Evolutionary conservation across 1,139 yeast species (phyloP).

Genomic region (Debaryomyces coudertii): DNA sequence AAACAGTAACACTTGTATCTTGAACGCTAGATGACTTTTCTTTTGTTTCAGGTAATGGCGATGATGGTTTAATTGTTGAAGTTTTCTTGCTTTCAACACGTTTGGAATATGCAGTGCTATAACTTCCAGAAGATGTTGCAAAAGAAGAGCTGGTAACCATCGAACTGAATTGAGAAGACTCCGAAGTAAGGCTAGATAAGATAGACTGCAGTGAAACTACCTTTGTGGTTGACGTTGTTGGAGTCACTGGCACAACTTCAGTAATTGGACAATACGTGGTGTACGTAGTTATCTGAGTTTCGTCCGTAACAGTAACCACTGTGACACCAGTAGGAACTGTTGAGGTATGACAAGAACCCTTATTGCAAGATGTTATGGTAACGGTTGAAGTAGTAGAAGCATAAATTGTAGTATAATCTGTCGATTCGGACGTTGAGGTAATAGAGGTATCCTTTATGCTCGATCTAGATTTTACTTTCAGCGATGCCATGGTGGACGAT

Average conservation of each 20-base stretch:
- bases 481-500: neutral
- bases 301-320: constrained; percentile 14
- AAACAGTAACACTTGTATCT: neutral
- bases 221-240: neutral
- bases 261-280: constrained; percentile 32
- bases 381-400: constrained; percentile 2
- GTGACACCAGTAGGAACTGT: constrained; percentile 29
- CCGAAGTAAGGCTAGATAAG: neutral
- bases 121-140: neutral
- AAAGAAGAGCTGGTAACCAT: neutral
- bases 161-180: neutral
- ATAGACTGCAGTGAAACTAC: neutral
- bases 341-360: constrained; percentile 16
- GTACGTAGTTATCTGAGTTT: constrained; percentile 20
- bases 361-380: constrained; percentile 22
- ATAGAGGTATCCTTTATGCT: constrained; percentile 1
- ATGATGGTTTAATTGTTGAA: neutral
- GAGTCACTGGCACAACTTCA: constrained; percentile 4
- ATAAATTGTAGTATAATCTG: constrained; percentile 3
- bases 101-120: neutral
- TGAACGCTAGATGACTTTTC: neutral
- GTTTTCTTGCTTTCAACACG: neutral
- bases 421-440: constrained; percentile 1
- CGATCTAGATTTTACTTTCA: neutral
- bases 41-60: neutral